Evolutionary conservation across 345 rosid species (phyloP).

Genomic region (Eucalyptus grandis): DNA sequence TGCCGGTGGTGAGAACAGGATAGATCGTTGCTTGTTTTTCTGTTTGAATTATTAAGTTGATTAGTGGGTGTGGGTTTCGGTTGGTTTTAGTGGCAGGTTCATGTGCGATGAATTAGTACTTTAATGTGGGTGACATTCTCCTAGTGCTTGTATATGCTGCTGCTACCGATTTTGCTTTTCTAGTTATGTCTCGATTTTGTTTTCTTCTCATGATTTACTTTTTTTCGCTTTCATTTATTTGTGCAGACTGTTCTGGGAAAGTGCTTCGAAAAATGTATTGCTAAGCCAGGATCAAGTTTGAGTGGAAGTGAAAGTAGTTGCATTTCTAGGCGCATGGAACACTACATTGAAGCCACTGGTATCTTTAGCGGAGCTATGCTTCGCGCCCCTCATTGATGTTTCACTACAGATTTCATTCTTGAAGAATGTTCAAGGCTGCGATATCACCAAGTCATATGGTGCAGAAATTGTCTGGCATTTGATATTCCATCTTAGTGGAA

Average conservation of each 20-base stretch:
- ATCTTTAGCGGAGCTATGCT: slow-evolving; percentile 60
- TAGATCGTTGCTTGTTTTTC: background rate
- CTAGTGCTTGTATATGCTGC: background rate
- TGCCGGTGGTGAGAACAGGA: background rate
- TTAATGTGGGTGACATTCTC: background rate
- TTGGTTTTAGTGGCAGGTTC: background rate
- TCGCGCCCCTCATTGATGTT: slow-evolving; percentile 21
- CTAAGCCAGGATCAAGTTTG: slow-evolving; percentile 84
- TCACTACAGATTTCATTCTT: background rate
- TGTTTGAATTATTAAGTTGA: background rate
- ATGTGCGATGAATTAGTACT: background rate
- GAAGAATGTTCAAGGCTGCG: background rate
- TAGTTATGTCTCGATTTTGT: background rate
- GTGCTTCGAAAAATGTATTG: slow-evolving; percentile 72
- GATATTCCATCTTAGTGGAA: background rate
- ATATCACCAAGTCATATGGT: background rate
- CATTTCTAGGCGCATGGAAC: slow-evolving; percentile 81
- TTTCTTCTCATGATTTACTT: background rate
- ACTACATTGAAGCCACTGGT: slow-evolving; percentile 83
- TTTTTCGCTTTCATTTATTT: background rate
- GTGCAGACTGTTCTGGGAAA: slow-evolving; percentile 56
- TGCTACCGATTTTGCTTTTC: background rate
- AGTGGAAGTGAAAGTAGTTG: slow-evolving; percentile 94
- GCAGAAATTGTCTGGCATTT: background rate
- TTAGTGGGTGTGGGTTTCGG: background rate